phyloP scores from a whole-genome alignment of 306 rosid genomes.

The Vicia faba region DNA sequence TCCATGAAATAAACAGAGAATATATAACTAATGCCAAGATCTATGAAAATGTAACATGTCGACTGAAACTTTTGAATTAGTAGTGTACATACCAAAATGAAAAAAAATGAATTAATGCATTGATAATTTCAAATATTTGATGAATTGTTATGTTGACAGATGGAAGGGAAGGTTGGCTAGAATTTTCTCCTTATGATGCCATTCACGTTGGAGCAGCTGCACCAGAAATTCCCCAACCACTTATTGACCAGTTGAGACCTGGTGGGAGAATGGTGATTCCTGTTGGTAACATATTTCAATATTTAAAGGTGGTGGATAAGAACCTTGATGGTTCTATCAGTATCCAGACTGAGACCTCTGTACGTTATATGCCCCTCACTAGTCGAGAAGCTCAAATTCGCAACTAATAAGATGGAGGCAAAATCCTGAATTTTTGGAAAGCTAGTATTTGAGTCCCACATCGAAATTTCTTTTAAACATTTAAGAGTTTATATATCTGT shows the following conservation, averaged over 20 bases:
- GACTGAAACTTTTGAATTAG: constrained; percentile 10
- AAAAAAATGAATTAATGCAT: background rate
- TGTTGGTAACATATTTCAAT: constrained; percentile 86
- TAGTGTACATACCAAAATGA: background rate
- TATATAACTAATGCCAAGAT: constrained; percentile 11
- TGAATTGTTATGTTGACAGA: constrained; percentile 51
- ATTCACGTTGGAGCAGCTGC: constrained; percentile 99
- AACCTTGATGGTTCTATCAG: constrained; percentile 72
- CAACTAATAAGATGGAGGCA: constrained; percentile 41
- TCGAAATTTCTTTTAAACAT: too few relatives aligned
- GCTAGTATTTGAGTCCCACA: too few relatives aligned
- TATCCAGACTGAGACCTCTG: constrained; percentile 69
- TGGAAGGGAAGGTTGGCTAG: constrained; percentile 93
- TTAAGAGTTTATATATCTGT: too few relatives aligned
- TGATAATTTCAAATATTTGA: constrained; percentile 2
- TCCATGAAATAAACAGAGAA: constrained; percentile 18
- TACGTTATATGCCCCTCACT: constrained; percentile 92
- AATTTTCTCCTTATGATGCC: constrained; percentile 84
- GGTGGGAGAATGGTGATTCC: constrained; percentile 99
- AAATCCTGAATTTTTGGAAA: constrained; percentile 14
- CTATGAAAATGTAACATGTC: background rate
- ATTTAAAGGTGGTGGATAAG: constrained; percentile 86
- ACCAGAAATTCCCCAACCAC: constrained; percentile 76
- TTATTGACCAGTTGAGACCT: constrained; percentile 87
- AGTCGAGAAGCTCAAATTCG: constrained; percentile 85